A percentile compares a stretch with the other conserved stretches of the same genome.
These are phyloP conservation scores for Arthromyces matolae DNA, from an alignment of 768 basidiomycete species.

Conservation along the genomic window DNA sequence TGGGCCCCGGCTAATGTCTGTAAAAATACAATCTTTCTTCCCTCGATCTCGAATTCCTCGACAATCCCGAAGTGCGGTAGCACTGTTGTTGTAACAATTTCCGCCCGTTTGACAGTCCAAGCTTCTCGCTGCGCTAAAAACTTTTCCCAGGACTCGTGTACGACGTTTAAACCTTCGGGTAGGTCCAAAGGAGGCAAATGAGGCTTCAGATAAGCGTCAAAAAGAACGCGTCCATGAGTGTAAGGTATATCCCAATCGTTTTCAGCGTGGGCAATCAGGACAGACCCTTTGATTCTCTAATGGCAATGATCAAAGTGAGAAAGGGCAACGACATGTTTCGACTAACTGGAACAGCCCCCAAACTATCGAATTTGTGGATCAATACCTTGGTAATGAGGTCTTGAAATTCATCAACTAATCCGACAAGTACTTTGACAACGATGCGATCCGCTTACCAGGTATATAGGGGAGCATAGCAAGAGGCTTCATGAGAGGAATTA, in stretches of 20 bases:
- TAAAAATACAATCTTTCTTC: conserved; percentile 51
- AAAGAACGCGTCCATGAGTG: conserved; percentile 69
- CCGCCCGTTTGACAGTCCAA: conserved; percentile 39
- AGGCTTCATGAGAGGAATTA: conserved; percentile 73
- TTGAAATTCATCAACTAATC: conserved; percentile 6
- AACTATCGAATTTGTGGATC: conserved; percentile 58
- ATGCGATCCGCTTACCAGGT: conserved; percentile 48
- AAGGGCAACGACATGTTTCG: background rate
- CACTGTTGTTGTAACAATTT: conserved; percentile 40
- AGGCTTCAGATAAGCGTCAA: conserved; percentile 66
- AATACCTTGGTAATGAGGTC: conserved; percentile 36
- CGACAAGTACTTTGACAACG: background rate
- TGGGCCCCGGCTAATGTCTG: conserved; percentile 65
- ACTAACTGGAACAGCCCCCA: conserved; percentile 58
- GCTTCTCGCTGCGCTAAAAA: conserved; percentile 35
- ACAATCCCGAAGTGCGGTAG: conserved; percentile 57
- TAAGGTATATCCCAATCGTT: conserved; percentile 79
- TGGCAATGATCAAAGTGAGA: background rate
- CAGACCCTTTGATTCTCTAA: conserved; percentile 63
- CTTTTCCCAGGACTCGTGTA: conserved; percentile 40
- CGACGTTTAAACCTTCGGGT: conserved; percentile 24
- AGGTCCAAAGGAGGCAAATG: conserved; percentile 46
- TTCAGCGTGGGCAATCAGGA: conserved; percentile 74
- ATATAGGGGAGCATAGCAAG: conserved; percentile 61
- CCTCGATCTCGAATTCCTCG: conserved; percentile 47